Percentiles rank a stretch among this genome's conserved stretches.
Evolutionary conservation across 2,329 filamentous ascomycete species (phyloP).

Genomic region (Rhexocercosporidium sp.): DNA sequence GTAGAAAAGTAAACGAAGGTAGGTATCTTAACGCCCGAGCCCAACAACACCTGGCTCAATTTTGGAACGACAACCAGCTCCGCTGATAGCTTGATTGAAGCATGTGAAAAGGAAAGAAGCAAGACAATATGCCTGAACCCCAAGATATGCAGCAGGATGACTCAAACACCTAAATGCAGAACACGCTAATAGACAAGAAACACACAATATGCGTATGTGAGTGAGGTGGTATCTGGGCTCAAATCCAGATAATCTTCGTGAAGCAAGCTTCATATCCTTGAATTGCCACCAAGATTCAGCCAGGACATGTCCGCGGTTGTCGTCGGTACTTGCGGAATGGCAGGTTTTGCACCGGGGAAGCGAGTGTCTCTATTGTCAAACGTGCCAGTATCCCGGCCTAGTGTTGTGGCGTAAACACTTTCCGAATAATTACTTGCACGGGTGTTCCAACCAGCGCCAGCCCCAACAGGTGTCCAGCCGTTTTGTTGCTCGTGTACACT

Average conservation of each 20-base stretch:
- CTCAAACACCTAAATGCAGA: conserved; percentile 21
- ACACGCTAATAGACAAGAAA: conserved; percentile 25
- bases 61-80: conserved; percentile 5
- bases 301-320: conserved; percentile 72
- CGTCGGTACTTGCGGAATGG: conserved; percentile 22
- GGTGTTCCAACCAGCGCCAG: conserved; percentile 48
- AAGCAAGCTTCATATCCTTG: conserved; percentile 30
- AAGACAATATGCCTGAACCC: conserved; percentile 15
- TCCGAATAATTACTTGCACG: conserved; percentile 60
- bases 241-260: conserved; percentile 12
- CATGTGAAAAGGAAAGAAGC: not conserved
- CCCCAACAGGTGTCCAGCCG: conserved; percentile 36
- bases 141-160: conserved; percentile 21
- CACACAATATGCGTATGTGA: conserved; percentile 14
- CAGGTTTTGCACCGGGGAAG: conserved; percentile 25
- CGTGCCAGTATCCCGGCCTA: conserved; percentile 42
- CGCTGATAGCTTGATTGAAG: conserved; percentile 11
- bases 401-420: conserved; percentile 50
- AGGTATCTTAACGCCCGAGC: conserved; percentile 17
- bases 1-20: conserved; percentile 12
- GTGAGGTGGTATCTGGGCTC: conserved; percentile 14
- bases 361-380: conserved; percentile 27
- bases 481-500: conserved; percentile 50
- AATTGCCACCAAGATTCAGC: conserved; percentile 67
- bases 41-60: conserved; percentile 4